Base-by-base conservation (phyloP, 2,329 filamentous ascomycete species). In the Microsporum audouinii region DNA sequence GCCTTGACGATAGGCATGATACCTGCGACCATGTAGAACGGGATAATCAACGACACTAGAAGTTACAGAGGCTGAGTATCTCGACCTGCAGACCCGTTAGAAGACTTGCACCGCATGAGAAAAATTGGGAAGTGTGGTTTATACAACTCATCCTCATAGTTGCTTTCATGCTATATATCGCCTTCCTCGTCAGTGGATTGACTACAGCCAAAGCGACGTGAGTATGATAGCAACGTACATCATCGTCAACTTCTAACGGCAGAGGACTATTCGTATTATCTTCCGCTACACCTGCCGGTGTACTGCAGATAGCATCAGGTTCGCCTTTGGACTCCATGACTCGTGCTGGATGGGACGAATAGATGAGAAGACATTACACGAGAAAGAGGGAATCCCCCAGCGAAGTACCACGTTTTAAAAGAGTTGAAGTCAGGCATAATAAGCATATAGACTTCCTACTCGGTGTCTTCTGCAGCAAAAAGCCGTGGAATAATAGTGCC, bases 21-120 rank as follows among this genome's bases (percentile, higher is more conserved):
- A 69, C 34, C 67, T 60, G 36, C 67, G 62, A 1, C 68, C 68
- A 59, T 69, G 67, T 51, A 69, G 68, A 56, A 68, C 70, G 45
- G 68, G 65, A 62, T 68, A 71, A 56, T 71, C 62, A 31, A 66
- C 61, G 10, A 68, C 63, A 27, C 60, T 62, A 2, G 60, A 60
- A 5, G 62, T 60, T 38, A 63, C 14, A 7, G 62, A 63, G 41
- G 60, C 53, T 6, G 62, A 60, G 43, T 63, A 63, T 4, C 34
- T 58, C 8, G 62, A 62, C 58, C 62, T 63, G 39, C 51, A 55
- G 31, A 33, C 31, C 14, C 3, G 51, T 55, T 55, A 55, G 49
- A 53, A 8, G 12, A 33, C 4, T 4, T 34, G 49, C 27, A 55
- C 51, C 14, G 33, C 51, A 34, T 38, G 31, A 36, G 51, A 55